Evolutionary conservation across 2,329 filamentous ascomycete genomes (phyloP), one percentile per base, ranked within the genome.

Genomic region (Aspergillus fumigatus): DNA sequence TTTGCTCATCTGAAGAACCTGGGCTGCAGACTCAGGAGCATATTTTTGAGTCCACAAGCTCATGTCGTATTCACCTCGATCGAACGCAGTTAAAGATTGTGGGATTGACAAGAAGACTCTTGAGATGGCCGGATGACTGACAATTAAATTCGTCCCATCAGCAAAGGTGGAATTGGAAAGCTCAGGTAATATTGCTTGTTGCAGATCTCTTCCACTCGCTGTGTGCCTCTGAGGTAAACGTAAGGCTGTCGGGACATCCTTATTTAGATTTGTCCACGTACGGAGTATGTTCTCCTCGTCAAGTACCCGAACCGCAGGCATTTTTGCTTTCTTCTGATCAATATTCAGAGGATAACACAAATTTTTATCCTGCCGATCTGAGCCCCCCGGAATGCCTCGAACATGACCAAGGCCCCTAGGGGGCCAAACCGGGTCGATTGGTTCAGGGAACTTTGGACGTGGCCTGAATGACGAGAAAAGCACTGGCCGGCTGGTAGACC

Each of bases 31-130:
- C 26, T 72, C 75, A 0, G 94, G 94, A 0, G 89, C 84, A 73
- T 97, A 96, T 67, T 97, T 97, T 43, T 93, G 87, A 1, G 80
- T 72, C 94, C 94, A 99, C 8, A 84, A 75, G 27, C 82, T 75
- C 1, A 78, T 79, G 67, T 97, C 93, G 64, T 89, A 96, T 51
- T 81, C 82, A 8, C 87, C 89, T 59, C 77, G 82, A 70, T 99
- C 94, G 66, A 92, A 97, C 0, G 92, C 86, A 4, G 89, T 92
- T 11, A 92, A 78, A 0, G 80, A 80, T 1, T 78, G 80, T 48
- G 79, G 74, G 32, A 97, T 79, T 0, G 80, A 79, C 2, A 78
- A 70, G 64, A 86, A 89, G 1, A 91, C 76, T 2, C 79, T 77
- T 11, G 71, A 65, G 49, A 94, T 71, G 19, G 84, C 83, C 10